Evolutionary conservation across 805 yeast species (phyloP).

Genomic region (Candida takata): DNA sequence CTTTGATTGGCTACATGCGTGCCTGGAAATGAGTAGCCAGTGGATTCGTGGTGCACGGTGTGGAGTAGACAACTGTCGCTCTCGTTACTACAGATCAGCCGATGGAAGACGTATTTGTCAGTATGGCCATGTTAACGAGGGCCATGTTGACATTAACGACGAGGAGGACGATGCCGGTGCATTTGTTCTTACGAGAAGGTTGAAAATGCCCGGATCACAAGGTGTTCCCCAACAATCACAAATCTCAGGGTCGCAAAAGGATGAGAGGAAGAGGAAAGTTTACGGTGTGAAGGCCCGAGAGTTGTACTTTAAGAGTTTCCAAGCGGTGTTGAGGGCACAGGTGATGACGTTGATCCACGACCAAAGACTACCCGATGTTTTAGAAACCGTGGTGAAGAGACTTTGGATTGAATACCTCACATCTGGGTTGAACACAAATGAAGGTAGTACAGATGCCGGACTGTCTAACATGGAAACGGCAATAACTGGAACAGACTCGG

Average conservation of each 20-base stretch:
- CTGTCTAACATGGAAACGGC: conserved; percentile 4
- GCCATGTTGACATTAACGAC: conserved; percentile 70
- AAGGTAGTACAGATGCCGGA: conserved; percentile 5
- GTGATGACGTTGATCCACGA: conserved; percentile 31
- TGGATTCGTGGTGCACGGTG: conserved; percentile 69
- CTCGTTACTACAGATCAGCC: conserved; percentile 60
- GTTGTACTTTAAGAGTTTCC: conserved; percentile 41
- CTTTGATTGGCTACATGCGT: too few relatives aligned
- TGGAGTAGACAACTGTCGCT: conserved; percentile 86
- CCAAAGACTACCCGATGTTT: conserved; percentile 24
- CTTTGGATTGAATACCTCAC: conserved; percentile 29
- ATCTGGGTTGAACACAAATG: background rate
- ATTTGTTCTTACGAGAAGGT: conserved; percentile 43
- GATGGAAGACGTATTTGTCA: conserved; percentile 84
- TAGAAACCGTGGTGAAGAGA: conserved; percentile 29
- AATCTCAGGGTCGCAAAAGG: conserved; percentile 2
- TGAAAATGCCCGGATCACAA: conserved; percentile 38
- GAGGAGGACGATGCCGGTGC: conserved; percentile 62
- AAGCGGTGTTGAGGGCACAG: conserved; percentile 44
- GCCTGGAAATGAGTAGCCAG: conserved; percentile 18
- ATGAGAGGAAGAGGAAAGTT: conserved; percentile 18
- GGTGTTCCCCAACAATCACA: conserved; percentile 31
- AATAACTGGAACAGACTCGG: conserved; percentile 6
- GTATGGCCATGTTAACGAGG: conserved; percentile 84
- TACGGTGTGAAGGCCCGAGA: conserved; percentile 44